phyloP scores from a whole-genome alignment of 1,284 basidiomycete genomes.

The Heterobasidion parviporum region DNA sequence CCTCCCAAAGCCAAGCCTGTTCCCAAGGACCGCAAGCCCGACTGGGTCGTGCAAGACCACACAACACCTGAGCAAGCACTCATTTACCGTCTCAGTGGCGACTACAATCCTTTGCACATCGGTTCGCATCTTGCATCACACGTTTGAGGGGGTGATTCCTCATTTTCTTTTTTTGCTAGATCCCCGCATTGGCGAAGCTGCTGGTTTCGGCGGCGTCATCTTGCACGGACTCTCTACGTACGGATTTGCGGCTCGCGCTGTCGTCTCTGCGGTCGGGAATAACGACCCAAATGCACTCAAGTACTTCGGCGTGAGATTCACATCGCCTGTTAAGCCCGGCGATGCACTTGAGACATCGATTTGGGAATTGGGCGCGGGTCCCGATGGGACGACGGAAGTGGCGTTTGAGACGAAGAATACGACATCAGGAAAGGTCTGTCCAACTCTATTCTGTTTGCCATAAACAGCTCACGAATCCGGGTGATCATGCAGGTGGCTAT shows the following conservation, averaged over 20 bases:
- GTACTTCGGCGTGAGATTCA: constrained; percentile 68
- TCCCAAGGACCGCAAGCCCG: constrained; percentile 60
- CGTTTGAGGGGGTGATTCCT: not conserved
- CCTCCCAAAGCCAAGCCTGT: constrained; percentile 61
- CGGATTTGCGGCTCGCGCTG: constrained; percentile 69
- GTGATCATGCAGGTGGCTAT: constrained; percentile 33
- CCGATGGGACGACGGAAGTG: constrained; percentile 59
- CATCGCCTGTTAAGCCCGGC: constrained; percentile 73
- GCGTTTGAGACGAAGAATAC: constrained; percentile 66
- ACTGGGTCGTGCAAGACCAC: constrained; percentile 60
- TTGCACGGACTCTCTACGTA: constrained; percentile 76
- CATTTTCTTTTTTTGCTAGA: constrained; percentile 32
- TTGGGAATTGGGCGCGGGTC: constrained; percentile 68
- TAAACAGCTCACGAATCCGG: no score
- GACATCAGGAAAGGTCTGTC: constrained; percentile 55
- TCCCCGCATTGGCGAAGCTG: constrained; percentile 56
- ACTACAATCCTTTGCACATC: constrained; percentile 82
- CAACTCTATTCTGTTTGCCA: not conserved
- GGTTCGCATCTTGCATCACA: constrained; percentile 30
- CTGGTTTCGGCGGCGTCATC: constrained; percentile 76
- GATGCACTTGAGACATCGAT: constrained; percentile 70
- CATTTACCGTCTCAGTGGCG: constrained; percentile 73
- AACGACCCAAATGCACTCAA: constrained; percentile 53
- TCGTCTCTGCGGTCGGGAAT: constrained; percentile 54
- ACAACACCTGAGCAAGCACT: constrained; percentile 72